Conservation (phyloP, 768 basidiomycete species). For the Candolleomyces aberdarensis region DNA sequence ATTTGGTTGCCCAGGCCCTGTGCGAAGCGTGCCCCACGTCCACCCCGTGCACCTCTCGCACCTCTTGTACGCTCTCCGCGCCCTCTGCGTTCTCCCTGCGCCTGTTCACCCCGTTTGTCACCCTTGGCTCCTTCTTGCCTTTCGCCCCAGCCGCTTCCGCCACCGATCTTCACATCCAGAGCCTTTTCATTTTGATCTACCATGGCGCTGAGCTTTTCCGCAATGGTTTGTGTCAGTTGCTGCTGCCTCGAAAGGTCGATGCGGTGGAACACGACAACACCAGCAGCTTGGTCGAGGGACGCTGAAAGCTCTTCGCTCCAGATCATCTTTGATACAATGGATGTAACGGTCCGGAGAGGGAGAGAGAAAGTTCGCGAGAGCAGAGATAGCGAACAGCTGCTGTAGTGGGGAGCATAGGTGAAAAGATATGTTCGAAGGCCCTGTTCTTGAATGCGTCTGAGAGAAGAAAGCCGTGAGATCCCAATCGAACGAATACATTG, state of each 20-base stretch:
- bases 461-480: not conserved
- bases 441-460: conserved; percentile 96
- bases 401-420: conserved; percentile 95
- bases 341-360: conserved; percentile 76
- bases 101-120: conserved; percentile 77
- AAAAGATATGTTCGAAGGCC: conserved; percentile 95
- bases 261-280: conserved; percentile 91
- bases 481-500: conserved; percentile 10
- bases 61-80: conserved; percentile 66
- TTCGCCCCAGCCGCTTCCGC: conserved; percentile 59
- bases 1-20: conserved; percentile 84
- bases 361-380: conserved; percentile 88
- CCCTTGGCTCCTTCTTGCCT: conserved; percentile 67
- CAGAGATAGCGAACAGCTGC: conserved; percentile 82
- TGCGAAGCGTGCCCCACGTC: conserved; percentile 76
- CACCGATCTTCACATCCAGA: conserved; percentile 80
- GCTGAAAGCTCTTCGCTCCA: conserved; percentile 95
- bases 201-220: conserved; percentile 83
- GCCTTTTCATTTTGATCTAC: conserved; percentile 93
- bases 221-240: conserved; percentile 83
- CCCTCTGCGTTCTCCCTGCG: conserved; percentile 66
- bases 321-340: conserved; percentile 97
- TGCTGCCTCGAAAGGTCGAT: conserved; percentile 86
- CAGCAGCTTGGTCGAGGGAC: conserved; percentile 87
- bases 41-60: conserved; percentile 57